Evolutionary conservation across 164 flowering plant species (phyloP).

Genomic region (Saururus chinensis): DNA sequence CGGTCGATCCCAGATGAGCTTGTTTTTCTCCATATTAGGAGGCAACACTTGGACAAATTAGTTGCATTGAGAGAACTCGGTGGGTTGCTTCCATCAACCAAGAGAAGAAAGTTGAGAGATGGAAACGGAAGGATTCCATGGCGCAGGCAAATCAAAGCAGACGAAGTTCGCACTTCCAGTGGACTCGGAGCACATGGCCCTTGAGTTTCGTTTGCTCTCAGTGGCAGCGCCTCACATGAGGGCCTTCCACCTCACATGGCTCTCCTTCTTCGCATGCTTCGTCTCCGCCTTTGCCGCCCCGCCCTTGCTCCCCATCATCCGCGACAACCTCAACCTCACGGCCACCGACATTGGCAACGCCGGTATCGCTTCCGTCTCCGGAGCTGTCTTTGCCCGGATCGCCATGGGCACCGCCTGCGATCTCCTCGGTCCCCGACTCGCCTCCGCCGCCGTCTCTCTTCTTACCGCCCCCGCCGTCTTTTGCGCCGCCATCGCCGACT

Average conservation of each 20-base stretch:
- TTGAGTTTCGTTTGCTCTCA: slow-evolving; percentile 40
- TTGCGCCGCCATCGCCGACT: slow-evolving; percentile 28
- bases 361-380: slow-evolving; percentile 82
- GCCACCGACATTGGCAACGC: slow-evolving; percentile 76
- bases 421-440: slow-evolving; percentile 68
- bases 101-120: too few relatives aligned
- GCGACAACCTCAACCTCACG: slow-evolving; percentile 72
- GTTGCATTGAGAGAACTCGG: too few relatives aligned
- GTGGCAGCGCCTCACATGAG: slow-evolving; percentile 69
- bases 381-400: slow-evolving; percentile 69
- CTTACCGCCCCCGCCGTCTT: slow-evolving; percentile 68
- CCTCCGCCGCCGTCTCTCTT: slow-evolving; percentile 55
- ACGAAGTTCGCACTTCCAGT: slow-evolving; percentile 52
- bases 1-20: too few relatives aligned
- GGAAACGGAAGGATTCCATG: slow-evolving; percentile 14
- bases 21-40: too few relatives aligned
- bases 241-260: slow-evolving; percentile 77
- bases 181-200: slow-evolving; percentile 74
- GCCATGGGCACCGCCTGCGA: slow-evolving; percentile 85
- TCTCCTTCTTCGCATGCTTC: slow-evolving; percentile 73
- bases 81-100: too few relatives aligned
- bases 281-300: slow-evolving; percentile 81
- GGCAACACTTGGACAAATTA: too few relatives aligned
- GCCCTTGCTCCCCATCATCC: slow-evolving; percentile 69
- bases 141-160: slow-evolving; percentile 4